These are phyloP conservation scores for Sugiyamaella paludigena DNA, from an alignment of 1,139 yeast genomes.

Conservation along the genomic window DNA sequence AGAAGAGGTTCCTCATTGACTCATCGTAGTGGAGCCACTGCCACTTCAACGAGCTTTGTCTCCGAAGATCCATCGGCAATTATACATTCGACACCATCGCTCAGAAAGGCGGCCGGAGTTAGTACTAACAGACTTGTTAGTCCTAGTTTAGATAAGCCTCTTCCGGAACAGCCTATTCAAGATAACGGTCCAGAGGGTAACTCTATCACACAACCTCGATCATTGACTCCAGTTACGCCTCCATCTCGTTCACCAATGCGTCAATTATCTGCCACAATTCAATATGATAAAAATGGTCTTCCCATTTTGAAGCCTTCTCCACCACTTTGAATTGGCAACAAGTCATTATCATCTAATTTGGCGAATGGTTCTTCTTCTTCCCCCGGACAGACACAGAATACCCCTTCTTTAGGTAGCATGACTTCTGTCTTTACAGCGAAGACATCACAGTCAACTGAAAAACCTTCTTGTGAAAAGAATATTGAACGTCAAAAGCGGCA, in stretches of 20 bases:
- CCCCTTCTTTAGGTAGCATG: conserved; percentile 12
- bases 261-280: not conserved
- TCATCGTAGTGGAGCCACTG: conserved; percentile 13
- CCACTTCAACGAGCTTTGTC: not conserved
- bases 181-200: too few species aligned
- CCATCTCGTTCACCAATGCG: conserved; percentile 9
- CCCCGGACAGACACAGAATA: not conserved
- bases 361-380: not conserved
- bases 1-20: conserved; percentile 19
- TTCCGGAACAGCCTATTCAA: conserved; percentile 15
- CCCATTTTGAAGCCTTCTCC: conserved; percentile 13
- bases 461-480: not conserved
- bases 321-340: conserved; percentile 14
- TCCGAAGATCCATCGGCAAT: not conserved
- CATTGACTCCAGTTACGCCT: not conserved
- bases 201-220: not conserved
- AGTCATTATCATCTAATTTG: not conserved
- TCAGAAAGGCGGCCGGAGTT: not conserved
- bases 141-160: conserved; percentile 11
- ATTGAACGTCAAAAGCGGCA: not conserved
- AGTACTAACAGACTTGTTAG: not conserved
- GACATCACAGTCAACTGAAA: conserved; percentile 13
- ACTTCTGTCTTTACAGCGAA: conserved; percentile 17
- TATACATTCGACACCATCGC: not conserved
- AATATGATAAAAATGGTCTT: not conserved